A percentile compares a stretch with the other conserved stretches of the same genome.
Evolutionary conservation across 1,284 basidiomycete species (phyloP).

Genomic region (Tilletia horrida): DNA sequence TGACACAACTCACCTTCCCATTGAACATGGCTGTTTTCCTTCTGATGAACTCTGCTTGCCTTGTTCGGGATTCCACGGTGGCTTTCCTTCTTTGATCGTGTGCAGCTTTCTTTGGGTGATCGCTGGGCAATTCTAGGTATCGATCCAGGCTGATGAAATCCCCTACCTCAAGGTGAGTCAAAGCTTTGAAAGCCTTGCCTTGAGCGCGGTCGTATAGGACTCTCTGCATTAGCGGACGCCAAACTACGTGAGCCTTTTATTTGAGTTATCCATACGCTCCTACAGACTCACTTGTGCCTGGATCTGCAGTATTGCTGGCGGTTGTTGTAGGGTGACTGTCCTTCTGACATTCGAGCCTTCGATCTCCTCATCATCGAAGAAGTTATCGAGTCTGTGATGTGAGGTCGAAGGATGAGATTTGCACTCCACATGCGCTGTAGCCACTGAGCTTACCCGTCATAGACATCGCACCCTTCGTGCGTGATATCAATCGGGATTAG

Average conservation of each 20-base stretch:
- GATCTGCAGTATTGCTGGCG: conserved; percentile 88
- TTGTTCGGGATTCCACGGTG: neutral
- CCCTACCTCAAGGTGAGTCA: conserved; percentile 86
- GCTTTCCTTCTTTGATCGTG: conserved; percentile 17
- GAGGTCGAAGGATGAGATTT: neutral
- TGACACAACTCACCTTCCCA: neutral
- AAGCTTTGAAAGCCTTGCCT: conserved; percentile 86
- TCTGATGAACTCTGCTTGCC: neutral
- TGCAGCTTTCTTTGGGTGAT: conserved; percentile 64
- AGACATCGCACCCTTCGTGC: conserved; percentile 85
- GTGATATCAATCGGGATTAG: conserved; percentile 66
- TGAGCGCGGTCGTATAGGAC: conserved; percentile 93
- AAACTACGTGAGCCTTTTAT: too few relatives aligned
- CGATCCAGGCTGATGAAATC: conserved; percentile 87
- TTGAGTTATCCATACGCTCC: too few relatives aligned
- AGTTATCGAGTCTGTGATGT: conserved; percentile 83
- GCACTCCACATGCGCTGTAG: conserved; percentile 66
- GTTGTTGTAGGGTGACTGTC: conserved; percentile 78
- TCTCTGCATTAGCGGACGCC: conserved; percentile 61
- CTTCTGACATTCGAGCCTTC: conserved; percentile 73
- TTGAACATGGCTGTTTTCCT: conserved; percentile 6
- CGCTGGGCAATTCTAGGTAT: conserved; percentile 62
- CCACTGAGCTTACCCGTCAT: conserved; percentile 91
- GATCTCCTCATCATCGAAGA: conserved; percentile 78
- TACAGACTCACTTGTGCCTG: conserved; percentile 59